Conservation (phyloP, 805 yeast species). For the Cyberlindnera euphorbiae region DNA sequence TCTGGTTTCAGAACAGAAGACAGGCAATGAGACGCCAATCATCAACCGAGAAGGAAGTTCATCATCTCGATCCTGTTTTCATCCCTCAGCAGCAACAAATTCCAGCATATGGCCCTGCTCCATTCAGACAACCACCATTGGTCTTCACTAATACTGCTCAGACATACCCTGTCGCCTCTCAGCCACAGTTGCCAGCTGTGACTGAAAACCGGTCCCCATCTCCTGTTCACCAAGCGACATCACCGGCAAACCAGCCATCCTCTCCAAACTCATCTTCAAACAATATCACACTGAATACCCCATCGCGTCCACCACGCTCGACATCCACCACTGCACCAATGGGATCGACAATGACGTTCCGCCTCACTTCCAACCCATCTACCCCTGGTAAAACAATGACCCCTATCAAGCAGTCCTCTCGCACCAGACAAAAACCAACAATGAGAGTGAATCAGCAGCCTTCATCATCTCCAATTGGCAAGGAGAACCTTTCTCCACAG, state of each 20-base stretch:
- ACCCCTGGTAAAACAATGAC: slow-evolving; percentile 11
- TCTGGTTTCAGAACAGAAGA: slow-evolving; percentile 96
- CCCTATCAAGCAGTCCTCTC: slow-evolving; percentile 5
- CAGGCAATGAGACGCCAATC: slow-evolving; percentile 65
- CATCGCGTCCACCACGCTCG: slow-evolving; percentile 15
- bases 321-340: slow-evolving; percentile 3
- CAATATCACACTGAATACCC: slow-evolving; percentile 11
- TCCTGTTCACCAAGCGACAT: no score
- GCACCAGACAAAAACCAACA: slow-evolving; percentile 12
- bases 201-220: no score
- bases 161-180: neutral
- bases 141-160: neutral
- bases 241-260: no score
- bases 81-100: slow-evolving; percentile 8
- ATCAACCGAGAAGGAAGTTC: slow-evolving; percentile 25
- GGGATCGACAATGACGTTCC: slow-evolving; percentile 22
- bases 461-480: slow-evolving; percentile 10
- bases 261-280: slow-evolving; percentile 3
- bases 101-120: neutral
- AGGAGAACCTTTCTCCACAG: slow-evolving; percentile 11
- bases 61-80: slow-evolving; percentile 24
- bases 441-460: slow-evolving; percentile 21
- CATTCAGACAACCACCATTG: neutral
- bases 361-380: slow-evolving; percentile 11
- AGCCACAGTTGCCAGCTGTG: slow-evolving; percentile 6